Evolutionary conservation across 1,284 basidiomycete genomes (phyloP), one percentile per base, ranked within the genome.

Genomic region (Xerocomus alliaceus): DNA sequence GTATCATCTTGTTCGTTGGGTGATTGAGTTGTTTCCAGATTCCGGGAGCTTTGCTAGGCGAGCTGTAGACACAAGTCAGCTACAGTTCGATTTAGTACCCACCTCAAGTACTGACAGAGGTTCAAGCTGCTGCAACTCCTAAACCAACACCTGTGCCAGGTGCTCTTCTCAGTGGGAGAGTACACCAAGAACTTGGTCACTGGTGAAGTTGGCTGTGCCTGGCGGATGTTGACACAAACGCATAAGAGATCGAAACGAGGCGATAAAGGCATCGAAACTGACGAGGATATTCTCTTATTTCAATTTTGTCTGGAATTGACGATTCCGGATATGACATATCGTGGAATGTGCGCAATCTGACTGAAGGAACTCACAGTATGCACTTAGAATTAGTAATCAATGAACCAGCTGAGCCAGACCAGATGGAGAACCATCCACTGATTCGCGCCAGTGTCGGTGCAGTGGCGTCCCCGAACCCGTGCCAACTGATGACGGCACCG

Each of bases 141-240:
- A 26, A n/a, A 5, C 2, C 28, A n/a, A n/a, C 52, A 22, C 20
- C 34, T 17, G 56, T 48, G 24, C 10, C 35, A 2, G 64, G 64
- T 20, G 60, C 66, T 12, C 60, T 64, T 32, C 54, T 60, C 17
- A 2, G 0, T 1, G 54, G 55, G 12, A 28, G 7, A 0, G 66
- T 66, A 7, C 67, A 71, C 44, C 58, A 65, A 45, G 18, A 28
- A 24, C 51, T 69, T 17, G 37, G 44, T 11, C 32, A 22, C 6
- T 56, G 34, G 57, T 56, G 31, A 64, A 52, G 22, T 12, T 18
- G 39, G 34, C 12, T 1, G n/a, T 18, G 22, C 34, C 5, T 8
- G 12, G n/a, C n/a, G 8, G n/a, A n/a, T 12, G 32, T 32, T 32
- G 32, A n/a, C n/a, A n/a, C 8, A 22, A 29, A 48, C 11, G 11